Percentiles rank a stretch among this genome's conserved stretches.
Conservation (phyloP, 805 yeast genomes). For the Sungouiella thailandica region DNA sequence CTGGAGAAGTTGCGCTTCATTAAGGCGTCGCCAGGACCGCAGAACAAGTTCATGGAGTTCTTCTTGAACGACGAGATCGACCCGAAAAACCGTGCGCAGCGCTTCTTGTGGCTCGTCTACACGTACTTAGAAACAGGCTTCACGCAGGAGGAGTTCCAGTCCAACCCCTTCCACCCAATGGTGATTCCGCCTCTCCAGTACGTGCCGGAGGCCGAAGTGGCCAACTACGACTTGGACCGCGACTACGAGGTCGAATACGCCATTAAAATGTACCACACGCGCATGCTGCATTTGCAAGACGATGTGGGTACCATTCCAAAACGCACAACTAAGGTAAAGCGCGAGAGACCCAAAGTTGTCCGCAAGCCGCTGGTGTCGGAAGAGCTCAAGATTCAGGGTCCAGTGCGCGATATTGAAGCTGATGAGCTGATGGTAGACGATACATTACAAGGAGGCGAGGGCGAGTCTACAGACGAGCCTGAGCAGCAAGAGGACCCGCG, state of each 20-base stretch:
- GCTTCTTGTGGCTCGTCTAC: conserved; percentile 81
- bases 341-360: conserved; percentile 17
- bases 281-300: conserved; percentile 36
- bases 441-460: conserved; percentile 11
- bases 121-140: conserved; percentile 73
- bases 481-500: conserved; percentile 6
- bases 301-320: conserved; percentile 33
- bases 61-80: conserved; percentile 58
- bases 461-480: conserved; percentile 13
- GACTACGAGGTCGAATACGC: conserved; percentile 45
- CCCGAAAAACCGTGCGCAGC: conserved; percentile 61
- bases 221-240: conserved; percentile 42
- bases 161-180: conserved; percentile 54
- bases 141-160: conserved; percentile 41
- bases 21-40: conserved; percentile 10
- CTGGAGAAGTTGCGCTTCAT: conserved; percentile 5
- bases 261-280: conserved; percentile 41
- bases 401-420: conserved; percentile 5
- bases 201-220: conserved; percentile 22
- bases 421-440: conserved; percentile 8
- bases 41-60: conserved; percentile 61
- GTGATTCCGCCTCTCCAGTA: conserved; percentile 33
- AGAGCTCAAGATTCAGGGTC: neutral
- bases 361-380: conserved; percentile 5
- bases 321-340: conserved; percentile 26